These are phyloP conservation scores for Komagataella populi DNA, from an alignment of 805 yeast species.

Conservation along the genomic window DNA sequence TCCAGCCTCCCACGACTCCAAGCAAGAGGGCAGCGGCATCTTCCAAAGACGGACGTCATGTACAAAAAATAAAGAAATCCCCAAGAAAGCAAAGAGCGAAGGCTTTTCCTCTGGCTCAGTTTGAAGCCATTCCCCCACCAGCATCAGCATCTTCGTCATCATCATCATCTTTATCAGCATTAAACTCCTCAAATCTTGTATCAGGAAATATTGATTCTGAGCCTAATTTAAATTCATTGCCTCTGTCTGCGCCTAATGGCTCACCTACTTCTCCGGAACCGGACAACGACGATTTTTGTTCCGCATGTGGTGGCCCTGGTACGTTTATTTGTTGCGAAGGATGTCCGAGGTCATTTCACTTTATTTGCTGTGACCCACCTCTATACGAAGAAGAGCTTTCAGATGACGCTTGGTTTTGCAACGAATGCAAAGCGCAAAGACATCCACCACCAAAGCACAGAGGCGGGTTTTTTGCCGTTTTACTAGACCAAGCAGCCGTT, in stretches of 20 bases:
- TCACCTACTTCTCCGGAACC: background rate
- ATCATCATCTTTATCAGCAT: background rate
- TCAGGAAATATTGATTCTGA: background rate
- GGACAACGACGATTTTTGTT: conserved; percentile 76
- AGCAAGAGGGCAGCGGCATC: background rate
- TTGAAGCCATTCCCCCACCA: background rate
- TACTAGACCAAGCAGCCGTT: conserved; percentile 43
- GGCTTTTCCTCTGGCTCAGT: conserved; percentile 5
- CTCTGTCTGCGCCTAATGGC: background rate
- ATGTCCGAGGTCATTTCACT: conserved; percentile 88
- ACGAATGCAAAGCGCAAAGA: conserved; percentile 46
- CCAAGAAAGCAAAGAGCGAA: conserved; percentile 7
- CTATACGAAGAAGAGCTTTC: conserved; percentile 62
- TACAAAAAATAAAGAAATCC: conserved; percentile 10
- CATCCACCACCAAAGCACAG: conserved; percentile 7
- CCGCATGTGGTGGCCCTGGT: conserved; percentile 86
- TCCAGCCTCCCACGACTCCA: background rate
- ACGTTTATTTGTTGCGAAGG: conserved; percentile 86
- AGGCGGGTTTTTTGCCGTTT: conserved; percentile 37
- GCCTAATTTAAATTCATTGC: background rate
- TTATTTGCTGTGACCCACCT: conserved; percentile 87
- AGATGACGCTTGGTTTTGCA: conserved; percentile 84
- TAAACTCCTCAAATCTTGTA: background rate
- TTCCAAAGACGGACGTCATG: background rate
- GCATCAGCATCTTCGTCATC: background rate